phyloP scores from a whole-genome alignment of 2,329 filamentous ascomycete genomes.

The Calonectria pteridis region DNA sequence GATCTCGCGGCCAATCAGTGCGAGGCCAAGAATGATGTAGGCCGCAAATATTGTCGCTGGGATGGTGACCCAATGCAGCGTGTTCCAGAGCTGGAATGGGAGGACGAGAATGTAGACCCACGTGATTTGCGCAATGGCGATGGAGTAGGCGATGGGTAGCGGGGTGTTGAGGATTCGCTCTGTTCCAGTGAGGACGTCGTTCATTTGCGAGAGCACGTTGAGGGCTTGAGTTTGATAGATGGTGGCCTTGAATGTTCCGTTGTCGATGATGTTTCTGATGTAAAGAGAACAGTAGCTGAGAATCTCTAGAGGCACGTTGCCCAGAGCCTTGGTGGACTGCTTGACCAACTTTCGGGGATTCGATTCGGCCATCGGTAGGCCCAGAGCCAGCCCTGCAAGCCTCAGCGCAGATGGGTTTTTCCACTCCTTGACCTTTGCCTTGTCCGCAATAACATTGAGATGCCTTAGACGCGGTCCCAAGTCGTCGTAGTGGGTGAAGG shows the following conservation, averaged over 20 bases:
- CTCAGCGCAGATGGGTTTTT: conserved; percentile 64
- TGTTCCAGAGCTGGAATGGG: conserved; percentile 79
- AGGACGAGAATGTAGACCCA: conserved; percentile 85
- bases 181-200: conserved; percentile 77
- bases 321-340: conserved; percentile 77
- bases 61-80: conserved; percentile 79
- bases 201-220: conserved; percentile 71
- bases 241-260: conserved; percentile 66
- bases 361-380: conserved; percentile 78
- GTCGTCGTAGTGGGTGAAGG: conserved; percentile 80
- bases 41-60: conserved; percentile 78
- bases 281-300: conserved; percentile 78
- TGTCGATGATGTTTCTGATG: conserved; percentile 69
- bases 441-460: conserved; percentile 75
- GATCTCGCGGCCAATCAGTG: conserved; percentile 80
- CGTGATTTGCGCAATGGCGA: conserved; percentile 87
- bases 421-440: conserved; percentile 53
- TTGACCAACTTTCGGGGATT: conserved; percentile 84
- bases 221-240: conserved; percentile 70
- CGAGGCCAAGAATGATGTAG: conserved; percentile 85
- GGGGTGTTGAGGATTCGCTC: conserved; percentile 87
- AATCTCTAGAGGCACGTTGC: conserved; percentile 84
- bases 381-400: conserved; percentile 75
- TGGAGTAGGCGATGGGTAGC: conserved; percentile 83
- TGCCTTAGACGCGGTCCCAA: conserved; percentile 76